Base-by-base conservation (phyloP, 2,329 filamentous ascomycete species). In the Basipetospora chlamydospora region DNA sequence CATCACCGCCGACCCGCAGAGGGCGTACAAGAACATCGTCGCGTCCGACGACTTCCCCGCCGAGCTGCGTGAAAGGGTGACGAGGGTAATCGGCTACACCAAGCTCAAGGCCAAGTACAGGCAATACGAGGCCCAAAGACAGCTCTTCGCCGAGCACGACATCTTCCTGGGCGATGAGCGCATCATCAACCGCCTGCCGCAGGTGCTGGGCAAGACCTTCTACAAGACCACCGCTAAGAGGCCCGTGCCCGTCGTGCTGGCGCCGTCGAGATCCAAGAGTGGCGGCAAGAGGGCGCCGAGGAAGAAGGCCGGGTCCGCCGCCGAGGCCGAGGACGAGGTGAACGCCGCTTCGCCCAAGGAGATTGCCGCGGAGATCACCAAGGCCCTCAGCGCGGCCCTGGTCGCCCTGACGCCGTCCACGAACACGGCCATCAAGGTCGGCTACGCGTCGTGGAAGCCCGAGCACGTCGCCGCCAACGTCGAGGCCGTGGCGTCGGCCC, bases 161-260 rank as follows among this genome's bases (percentile, higher is more conserved):
- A 64, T 96, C 39, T 96, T 98, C 63, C 69, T 98, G 39, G 88
- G 82, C 36, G 90, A 98, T 55, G 83, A 94, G 52, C 71, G 90
- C 33, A 81, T 98, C 48, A 66, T 78, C 51, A 77, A 71, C 54
- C 62, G 67, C 20, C 68, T 96, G 41, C 84, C 87, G 39, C 71
- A 73, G 44, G 65, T 77, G 3, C 74, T 98, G 10, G 90, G 88
- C 48, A 96, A 94, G 64, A 80, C 80, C 2, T 96, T 98, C 58
- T 96, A 90, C 71, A 80, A 86, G 63, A 70, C 63, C 39, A 83
- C 79, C 3, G 59, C 62, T 44, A 96, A 96, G 69, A 72, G 88
- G 26, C 90, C 90, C 8, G 76, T 98, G 40, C 87, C 90, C 18
- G 72, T 96, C 26, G 66, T 70, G n/a, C n/a, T n/a, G n/a, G n/a